Base-by-base conservation (phyloP, 768 basidiomycete genomes). In the Naematelia encephala region DNA sequence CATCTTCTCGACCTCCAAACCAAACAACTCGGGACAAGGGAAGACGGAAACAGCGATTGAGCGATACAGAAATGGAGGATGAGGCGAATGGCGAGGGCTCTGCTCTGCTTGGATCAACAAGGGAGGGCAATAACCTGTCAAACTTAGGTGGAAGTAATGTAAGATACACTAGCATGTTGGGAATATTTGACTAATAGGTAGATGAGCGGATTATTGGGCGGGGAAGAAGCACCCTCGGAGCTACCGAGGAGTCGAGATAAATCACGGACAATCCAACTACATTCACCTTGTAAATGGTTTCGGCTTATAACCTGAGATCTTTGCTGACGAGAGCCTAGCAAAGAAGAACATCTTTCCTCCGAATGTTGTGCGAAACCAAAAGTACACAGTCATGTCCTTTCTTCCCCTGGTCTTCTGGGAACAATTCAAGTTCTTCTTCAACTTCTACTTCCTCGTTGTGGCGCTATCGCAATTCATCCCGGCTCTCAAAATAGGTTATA, bases 361-460 rank as follows among this genome's bases (percentile, higher is more conserved):
- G 27, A 99, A 99, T 78, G 86, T 87, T 49, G 90, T 96, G 56
- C 87, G 90, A 67, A 99, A 99, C 70, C 94, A 98, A 78, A 99
- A 99, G 80, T 98, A 98, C 82, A 94, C 93, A 74, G 82, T 89
- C 54, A 84, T 90, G 79, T 91, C 90, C n/a, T 99, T 99, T 81
- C 83, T 99, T 10, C 96, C 96, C 2, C 84, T 97, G 64, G 93
- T 98, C 46, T 85, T 98, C 76, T 98, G 97, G 77, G 93, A 98
- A 77, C 94, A 98, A 76, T 99, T 98, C 87, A 98, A 97, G 78
- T 97, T 94, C 82, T 99, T 99, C 81, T 98, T 96, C 85, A 99
- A 98, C 75, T 82, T 97, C 5, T 99, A 98, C 78, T 99, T 99
- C 74, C 84, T 98, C 11, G 86, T 98, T 22, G 96, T 99, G 34